These are phyloP conservation scores for Tolypocladium paradoxum DNA, from an alignment of 2,329 filamentous ascomycete species.

Conservation along the genomic window DNA sequence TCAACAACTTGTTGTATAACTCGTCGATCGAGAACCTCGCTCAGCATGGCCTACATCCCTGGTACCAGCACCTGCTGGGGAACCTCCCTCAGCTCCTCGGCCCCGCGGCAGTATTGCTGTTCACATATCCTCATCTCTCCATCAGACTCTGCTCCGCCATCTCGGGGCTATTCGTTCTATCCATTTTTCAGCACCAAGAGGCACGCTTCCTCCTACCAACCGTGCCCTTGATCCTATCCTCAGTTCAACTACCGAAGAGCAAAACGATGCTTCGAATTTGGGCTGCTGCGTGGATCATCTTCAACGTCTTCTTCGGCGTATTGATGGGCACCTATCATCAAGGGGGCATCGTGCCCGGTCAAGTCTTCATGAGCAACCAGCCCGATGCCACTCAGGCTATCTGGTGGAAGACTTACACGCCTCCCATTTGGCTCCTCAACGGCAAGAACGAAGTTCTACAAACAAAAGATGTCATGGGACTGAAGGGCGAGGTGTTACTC, in stretches of 20 bases:
- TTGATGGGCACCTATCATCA: conserved; percentile 79
- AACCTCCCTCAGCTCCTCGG: conserved; percentile 63
- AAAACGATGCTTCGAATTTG: conserved; percentile 39
- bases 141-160: conserved; percentile 62
- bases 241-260: conserved; percentile 53
- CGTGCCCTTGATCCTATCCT: conserved; percentile 66
- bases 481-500: conserved; percentile 50
- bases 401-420: conserved; percentile 84
- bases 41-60: conserved; percentile 65
- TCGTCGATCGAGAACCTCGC: conserved; percentile 58
- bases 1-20: conserved; percentile 73
- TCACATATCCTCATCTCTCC: conserved; percentile 45
- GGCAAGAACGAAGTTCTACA: conserved; percentile 62
- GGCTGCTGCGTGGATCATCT: conserved; percentile 53
- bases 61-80: conserved; percentile 63
- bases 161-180: conserved; percentile 59
- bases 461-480: conserved; percentile 65
- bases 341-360: conserved; percentile 64
- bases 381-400: conserved; percentile 57
- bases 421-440: conserved; percentile 69
- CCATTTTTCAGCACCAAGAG: conserved; percentile 69
- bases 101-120: conserved; percentile 52
- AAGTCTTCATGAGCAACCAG: conserved; percentile 63
- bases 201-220: conserved; percentile 68
- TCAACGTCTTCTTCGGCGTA: conserved; percentile 57